Percentiles rank a stretch among this genome's conserved stretches.
phyloP scores from a whole-genome alignment of 192 early-diverging fungal genomes.

The Chytriomyces sp. region DNA sequence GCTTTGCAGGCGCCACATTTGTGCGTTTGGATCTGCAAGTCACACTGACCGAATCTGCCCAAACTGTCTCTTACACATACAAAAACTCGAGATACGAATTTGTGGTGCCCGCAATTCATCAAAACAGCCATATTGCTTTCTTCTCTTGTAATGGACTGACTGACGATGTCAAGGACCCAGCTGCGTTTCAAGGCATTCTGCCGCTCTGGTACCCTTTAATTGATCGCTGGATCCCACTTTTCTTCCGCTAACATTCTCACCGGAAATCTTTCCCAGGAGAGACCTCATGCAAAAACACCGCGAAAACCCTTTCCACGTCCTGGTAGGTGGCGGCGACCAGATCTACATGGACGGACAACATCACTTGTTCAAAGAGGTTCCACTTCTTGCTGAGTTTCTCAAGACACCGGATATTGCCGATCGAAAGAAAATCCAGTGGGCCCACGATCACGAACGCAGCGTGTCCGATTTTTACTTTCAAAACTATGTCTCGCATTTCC shows the following conservation, averaged over 20 bases:
- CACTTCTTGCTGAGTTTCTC: slow-evolving; percentile 33
- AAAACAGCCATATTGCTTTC: slow-evolving; percentile 18
- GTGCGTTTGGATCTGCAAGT: neutral
- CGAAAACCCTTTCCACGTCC: slow-evolving; percentile 19
- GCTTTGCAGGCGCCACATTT: neutral
- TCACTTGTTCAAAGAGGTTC: slow-evolving; percentile 31
- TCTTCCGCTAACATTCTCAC: neutral
- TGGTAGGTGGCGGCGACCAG: slow-evolving; percentile 49
- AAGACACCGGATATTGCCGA: slow-evolving; percentile 45
- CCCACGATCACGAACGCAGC: slow-evolving; percentile 57
- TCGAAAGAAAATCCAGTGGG: slow-evolving; percentile 58
- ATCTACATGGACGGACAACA: slow-evolving; percentile 42
- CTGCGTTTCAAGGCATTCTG: slow-evolving; percentile 9
- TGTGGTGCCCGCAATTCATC: neutral
- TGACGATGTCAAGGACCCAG: slow-evolving; percentile 22
- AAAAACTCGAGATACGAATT: neutral
- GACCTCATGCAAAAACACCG: slow-evolving; percentile 10
- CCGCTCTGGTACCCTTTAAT: neutral
- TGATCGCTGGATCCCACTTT: neutral
- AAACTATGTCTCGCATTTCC: slow-evolving; percentile 69
- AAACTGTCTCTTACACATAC: neutral
- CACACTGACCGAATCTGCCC: neutral
- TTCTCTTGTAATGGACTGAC: slow-evolving; percentile 25
- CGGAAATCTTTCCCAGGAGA: neutral
- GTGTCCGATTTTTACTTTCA: slow-evolving; percentile 75